Base-by-base conservation (phyloP, 2,329 filamentous ascomycete genomes). In the Aureobasidium sp. region DNA sequence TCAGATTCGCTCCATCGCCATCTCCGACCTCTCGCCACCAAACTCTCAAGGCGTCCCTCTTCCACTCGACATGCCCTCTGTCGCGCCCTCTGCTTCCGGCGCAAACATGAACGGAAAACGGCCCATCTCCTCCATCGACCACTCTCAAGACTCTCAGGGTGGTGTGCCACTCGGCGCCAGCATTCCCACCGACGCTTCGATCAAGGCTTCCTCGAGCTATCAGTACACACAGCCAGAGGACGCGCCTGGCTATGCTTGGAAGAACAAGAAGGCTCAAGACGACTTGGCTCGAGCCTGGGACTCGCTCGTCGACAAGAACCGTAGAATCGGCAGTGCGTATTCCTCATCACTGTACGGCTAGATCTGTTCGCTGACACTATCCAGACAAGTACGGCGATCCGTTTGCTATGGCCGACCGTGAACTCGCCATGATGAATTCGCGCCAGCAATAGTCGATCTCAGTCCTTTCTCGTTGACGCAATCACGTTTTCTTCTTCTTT, bases 221-320 rank as follows among this genome's bases (percentile, higher is more conserved):
- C 69, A 66, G n/a, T 75, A 71, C 70, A 67, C 58, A 31, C 70
- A 68, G 66, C 67, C 67, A 62, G 74, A 75, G 57, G 74, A 78
- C 39, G 72, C 75, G 64, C 80, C 81, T 8, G 79, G 82, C 2
- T 79, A 77, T 49, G 73, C 74, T 9, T 86, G 82, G 82, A 77
- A 76, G 66, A 83, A 77, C 64, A 82, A 81, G 70, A 84, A 83
- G 68, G 80, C 81, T 5, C 71, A 79, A 64, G 83, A 85, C 63
- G 84, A 86, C 61, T 80, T 77, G 66, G 73, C 78, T 47, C 74
- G 80, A 29, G 79, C 78, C 20, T 76, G 77, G 75, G 78, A 80
- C 31, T 68, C 68, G 64, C 66, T 86, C 51, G 68, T 82, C 53
- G 81, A 86, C 69, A 77, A 76, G 67, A 77, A 82, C 22, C 44